phyloP scores from a whole-genome alignment of 179 eudicot species.

The Camellia oleifera region DNA sequence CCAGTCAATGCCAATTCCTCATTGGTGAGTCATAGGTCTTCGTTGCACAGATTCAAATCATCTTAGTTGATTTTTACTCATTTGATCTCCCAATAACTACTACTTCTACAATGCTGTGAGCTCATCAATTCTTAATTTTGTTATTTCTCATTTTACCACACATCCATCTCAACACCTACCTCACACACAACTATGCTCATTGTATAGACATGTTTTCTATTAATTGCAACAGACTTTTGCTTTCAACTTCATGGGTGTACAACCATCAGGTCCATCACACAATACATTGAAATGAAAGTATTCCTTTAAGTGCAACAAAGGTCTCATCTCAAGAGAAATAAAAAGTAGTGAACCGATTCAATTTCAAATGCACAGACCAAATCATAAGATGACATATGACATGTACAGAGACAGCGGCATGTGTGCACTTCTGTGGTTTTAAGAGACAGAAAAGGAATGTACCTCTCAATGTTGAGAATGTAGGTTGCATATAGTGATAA shows the following conservation, averaged over 20 bases:
- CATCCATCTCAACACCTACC: too few relatives aligned
- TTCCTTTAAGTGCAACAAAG: too few relatives aligned
- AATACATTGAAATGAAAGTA: too few relatives aligned
- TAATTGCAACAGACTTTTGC: too few relatives aligned
- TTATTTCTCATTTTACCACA: neutral
- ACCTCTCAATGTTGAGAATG: slow-evolving; percentile 88
- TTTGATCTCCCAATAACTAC: neutral
- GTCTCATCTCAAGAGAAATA: too few relatives aligned
- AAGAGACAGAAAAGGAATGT: slow-evolving; percentile 14
- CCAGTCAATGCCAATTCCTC: neutral
- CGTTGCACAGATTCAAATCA: neutral
- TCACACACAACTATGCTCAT: too few relatives aligned
- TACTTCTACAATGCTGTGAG: neutral
- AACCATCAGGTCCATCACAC: too few relatives aligned
- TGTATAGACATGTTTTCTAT: too few relatives aligned
- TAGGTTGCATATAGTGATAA: slow-evolving; percentile 43
- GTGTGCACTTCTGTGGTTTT: neutral
- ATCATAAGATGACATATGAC: neutral
- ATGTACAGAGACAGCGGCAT: neutral
- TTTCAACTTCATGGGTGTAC: too few relatives aligned
- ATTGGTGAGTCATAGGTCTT: neutral
- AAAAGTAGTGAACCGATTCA: neutral
- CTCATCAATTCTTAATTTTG: neutral
- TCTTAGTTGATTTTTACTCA: neutral
- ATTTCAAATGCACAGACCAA: neutral